Base-by-base conservation (phyloP, 139 green algal species). In the Cymbomonas tetramitiformis region DNA sequence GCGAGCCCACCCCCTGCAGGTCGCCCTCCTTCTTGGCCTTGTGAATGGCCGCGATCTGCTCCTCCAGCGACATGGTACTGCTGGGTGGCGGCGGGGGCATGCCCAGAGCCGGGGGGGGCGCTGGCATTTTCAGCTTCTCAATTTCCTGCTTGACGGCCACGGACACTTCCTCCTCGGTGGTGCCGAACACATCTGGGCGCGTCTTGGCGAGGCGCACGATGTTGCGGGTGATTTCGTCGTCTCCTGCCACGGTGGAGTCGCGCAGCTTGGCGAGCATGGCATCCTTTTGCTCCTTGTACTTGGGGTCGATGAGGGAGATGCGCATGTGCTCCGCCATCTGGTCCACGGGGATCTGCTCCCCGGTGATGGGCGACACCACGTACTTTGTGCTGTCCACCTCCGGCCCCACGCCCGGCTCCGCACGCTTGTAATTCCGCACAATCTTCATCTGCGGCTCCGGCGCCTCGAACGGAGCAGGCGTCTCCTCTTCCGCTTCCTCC, bases 141-240 rank as follows among this genome's bases (percentile, higher is more conserved):
- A 95, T 83, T 60, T 78, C 67, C 30, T 71, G 50, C 59, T 81
- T 71, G 38, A 84, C 65, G 18, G 80, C 66, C 3, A 64, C 75
- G 33, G 43, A 54, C 2, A 61, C 61, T 73, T 94, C 90, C 64
- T 90, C 82, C 62, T 85, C 72, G 1, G 77, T 88, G 8, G 74
- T 83, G 0, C 83, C 87, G 63, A 98, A 98, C 49, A 98, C 90
- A 61, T 98, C 90, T 3, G 90, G 90, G 2, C 87, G 76, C 23
- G 80, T 90, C 10, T 52, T 50, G 1, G 88, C 85, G 30, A 98
- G 79, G 8, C 58, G 55, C 30, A 87, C 38, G 29, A 98, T 76
- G 73, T 98, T 98, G 59, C 67, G 49, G 0, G 67, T 70, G 63
- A 98, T 94, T 72, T 98, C 90, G 30, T 96, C 87, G 64, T 98